Evolutionary conservation across 768 basidiomycete genomes (phyloP), one percentile per base, ranked within the genome.

Genomic region (Steccherinum ochraceum): DNA sequence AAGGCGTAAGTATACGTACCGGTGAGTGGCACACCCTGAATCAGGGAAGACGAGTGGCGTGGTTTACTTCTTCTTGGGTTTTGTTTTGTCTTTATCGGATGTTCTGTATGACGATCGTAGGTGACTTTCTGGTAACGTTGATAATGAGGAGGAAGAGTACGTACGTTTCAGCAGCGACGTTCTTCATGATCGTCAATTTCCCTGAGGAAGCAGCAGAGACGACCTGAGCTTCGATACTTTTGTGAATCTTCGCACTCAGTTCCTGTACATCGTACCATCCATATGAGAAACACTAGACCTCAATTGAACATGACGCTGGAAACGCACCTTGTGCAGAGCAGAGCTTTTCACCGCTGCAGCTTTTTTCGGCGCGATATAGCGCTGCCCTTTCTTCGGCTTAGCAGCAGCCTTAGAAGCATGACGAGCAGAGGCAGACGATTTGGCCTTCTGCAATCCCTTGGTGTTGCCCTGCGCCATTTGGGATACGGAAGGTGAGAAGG

Each of bases 171-270:
- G 73, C 64, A 18, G 67, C 72, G 12, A 70, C 67, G 54, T 84
- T 79, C 70, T 88, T 89, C 92, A 97, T 92, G 65, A 97, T 93
- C 24, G 90, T 90, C 54, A 97, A 74, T 65, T 90, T 92, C 35
- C 93, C 93, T 40, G 83, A 74, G 3, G 89, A 92, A 2, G 93
- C 93, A 5, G 92, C 92, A 45, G 81, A 72, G 12, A 91, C 88
- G 83, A 93, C 91, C 68, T 94, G 93, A 49, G 79, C 76, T 66
- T 97, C 93, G 60, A 97, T 93, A 19, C 88, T 89, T 65, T 81
- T 84, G 66, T 89, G 92, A 64, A 96, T 93, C 71, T 93, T 93
- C 47, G 91, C 86, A 52, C 86, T 86, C 56, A 96, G 75, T 61
- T 81, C 74, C 93, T 95, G 62, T 16, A 16, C 23, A 42, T 45